Evolutionary conservation across 2,329 filamentous ascomycete species (phyloP).

Genomic region (Penicillium sp.): DNA sequence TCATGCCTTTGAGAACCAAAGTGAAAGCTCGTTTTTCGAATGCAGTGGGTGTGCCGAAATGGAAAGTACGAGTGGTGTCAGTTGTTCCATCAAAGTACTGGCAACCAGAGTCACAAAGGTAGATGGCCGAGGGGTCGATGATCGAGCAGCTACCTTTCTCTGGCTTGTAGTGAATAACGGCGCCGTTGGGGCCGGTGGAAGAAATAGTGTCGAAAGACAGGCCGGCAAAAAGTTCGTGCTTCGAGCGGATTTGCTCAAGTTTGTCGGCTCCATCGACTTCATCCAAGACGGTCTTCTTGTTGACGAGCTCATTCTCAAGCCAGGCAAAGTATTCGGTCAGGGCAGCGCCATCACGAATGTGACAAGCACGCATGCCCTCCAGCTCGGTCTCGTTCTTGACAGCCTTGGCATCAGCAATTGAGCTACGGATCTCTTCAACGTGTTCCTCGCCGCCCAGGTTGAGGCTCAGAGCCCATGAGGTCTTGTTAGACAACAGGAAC

Average conservation of each 20-base stretch:
- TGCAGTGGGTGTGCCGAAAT: slow-evolving; percentile 80
- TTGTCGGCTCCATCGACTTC: slow-evolving; percentile 92
- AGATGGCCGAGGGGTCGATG: slow-evolving; percentile 82
- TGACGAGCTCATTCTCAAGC: slow-evolving; percentile 83
- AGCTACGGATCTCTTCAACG: slow-evolving; percentile 83
- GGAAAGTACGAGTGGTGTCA: slow-evolving; percentile 88
- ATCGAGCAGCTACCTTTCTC: slow-evolving; percentile 76
- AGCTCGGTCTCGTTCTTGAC: slow-evolving; percentile 90
- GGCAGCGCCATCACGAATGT: slow-evolving; percentile 88
- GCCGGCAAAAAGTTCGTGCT: slow-evolving; percentile 74
- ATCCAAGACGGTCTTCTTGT: slow-evolving; percentile 70
- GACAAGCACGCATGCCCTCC: slow-evolving; percentile 89
- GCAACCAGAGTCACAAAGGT: slow-evolving; percentile 95
- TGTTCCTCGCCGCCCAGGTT: slow-evolving; percentile 80
- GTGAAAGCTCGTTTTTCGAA: slow-evolving; percentile 90
- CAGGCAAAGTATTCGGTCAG: slow-evolving; percentile 92
- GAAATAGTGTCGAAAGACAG: slow-evolving; percentile 96
- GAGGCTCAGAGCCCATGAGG: slow-evolving; percentile 88
- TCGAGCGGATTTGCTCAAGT: slow-evolving; percentile 63
- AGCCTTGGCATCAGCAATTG: slow-evolving; percentile 85
- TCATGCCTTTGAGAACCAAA: slow-evolving; percentile 89
- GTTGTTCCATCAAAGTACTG: slow-evolving; percentile 96
- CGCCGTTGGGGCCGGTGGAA: slow-evolving; percentile 86
- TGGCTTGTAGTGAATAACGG: slow-evolving; percentile 93
- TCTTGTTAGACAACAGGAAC: slow-evolving; percentile 81